These are phyloP conservation scores for Boletus patriciae DNA, from an alignment of 768 basidiomycete genomes.

Conservation along the genomic window DNA sequence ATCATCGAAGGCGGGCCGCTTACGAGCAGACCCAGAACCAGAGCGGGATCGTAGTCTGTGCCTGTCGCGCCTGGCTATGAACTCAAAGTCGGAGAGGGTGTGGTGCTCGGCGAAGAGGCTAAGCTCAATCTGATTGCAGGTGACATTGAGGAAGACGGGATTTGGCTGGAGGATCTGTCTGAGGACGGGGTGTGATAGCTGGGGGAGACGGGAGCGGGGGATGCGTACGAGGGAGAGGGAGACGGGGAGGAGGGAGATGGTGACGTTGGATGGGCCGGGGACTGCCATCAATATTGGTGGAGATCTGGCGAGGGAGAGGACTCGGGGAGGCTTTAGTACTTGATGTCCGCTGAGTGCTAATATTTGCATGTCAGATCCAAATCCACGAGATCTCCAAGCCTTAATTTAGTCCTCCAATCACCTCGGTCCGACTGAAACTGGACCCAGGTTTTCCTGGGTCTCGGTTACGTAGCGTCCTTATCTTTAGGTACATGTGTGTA, in stretches of 20 bases:
- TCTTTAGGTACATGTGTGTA: background rate
- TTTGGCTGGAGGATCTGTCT: constrained; percentile 66
- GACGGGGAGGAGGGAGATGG: constrained; percentile 70
- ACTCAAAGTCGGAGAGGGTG: constrained; percentile 57
- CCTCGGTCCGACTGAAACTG: background rate
- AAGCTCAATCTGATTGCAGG: constrained; percentile 79
- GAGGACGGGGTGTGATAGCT: constrained; percentile 60
- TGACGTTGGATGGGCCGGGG: constrained; percentile 38
- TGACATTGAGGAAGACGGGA: constrained; percentile 70
- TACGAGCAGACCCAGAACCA: constrained; percentile 35
- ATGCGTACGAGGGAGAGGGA: constrained; percentile 73
- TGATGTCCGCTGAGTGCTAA: constrained; percentile 7
- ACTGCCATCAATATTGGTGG: constrained; percentile 25
- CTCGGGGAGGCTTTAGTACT: background rate
- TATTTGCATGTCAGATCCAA: constrained; percentile 17
- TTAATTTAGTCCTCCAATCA: background rate
- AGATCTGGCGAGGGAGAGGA: constrained; percentile 10
- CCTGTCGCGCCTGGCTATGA: constrained; percentile 58
- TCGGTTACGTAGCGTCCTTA: background rate
- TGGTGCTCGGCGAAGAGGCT: constrained; percentile 66
- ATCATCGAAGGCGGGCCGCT: constrained; percentile 25
- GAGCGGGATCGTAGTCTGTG: constrained; percentile 44
- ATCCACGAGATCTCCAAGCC: background rate
- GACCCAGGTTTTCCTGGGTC: too few species aligned
- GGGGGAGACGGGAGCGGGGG: constrained; percentile 63